Conservation (phyloP, 805 yeast species). For the Schwanniomyces polymorphus region DNA sequence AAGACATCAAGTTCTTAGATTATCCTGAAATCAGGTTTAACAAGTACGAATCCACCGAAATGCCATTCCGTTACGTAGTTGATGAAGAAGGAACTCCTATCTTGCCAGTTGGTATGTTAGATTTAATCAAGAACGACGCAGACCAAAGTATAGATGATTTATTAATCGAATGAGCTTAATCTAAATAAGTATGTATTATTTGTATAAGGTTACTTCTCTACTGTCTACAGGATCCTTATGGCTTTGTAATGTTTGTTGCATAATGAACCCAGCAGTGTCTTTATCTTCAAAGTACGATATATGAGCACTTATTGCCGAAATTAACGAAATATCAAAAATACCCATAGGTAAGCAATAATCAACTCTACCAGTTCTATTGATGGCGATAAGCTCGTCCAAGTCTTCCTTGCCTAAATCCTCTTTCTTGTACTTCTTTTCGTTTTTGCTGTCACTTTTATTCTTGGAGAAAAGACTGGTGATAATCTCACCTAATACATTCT, state of each 20-base stretch:
- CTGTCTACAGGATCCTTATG: constrained; percentile 20
- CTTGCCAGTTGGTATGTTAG: constrained; percentile 88
- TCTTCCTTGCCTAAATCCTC: constrained; percentile 27
- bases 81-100: constrained; percentile 70
- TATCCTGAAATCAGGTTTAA: constrained; percentile 91
- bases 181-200: constrained; percentile 7
- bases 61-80: constrained; percentile 92
- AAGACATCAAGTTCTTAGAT: constrained; percentile 80
- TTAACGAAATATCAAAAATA: constrained; percentile 72
- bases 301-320: constrained; percentile 86
- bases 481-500: constrained; percentile 44
- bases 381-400: constrained; percentile 34
- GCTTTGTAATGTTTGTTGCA: constrained; percentile 51
- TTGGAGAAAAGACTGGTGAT: constrained; percentile 24
- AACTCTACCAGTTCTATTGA: constrained; percentile 75
- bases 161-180: constrained; percentile 30
- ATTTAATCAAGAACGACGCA: constrained; percentile 80
- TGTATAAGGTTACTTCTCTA: constrained; percentile 27
- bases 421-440: constrained; percentile 19
- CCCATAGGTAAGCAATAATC: constrained; percentile 83
- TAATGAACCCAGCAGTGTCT: constrained; percentile 77
- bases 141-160: constrained; percentile 80
- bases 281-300: constrained; percentile 84
- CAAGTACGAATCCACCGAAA: constrained; percentile 89
- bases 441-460: constrained; percentile 16